Conservation (phyloP, 1,139 yeast species). For the Martiniozyma asiatica region DNA sequence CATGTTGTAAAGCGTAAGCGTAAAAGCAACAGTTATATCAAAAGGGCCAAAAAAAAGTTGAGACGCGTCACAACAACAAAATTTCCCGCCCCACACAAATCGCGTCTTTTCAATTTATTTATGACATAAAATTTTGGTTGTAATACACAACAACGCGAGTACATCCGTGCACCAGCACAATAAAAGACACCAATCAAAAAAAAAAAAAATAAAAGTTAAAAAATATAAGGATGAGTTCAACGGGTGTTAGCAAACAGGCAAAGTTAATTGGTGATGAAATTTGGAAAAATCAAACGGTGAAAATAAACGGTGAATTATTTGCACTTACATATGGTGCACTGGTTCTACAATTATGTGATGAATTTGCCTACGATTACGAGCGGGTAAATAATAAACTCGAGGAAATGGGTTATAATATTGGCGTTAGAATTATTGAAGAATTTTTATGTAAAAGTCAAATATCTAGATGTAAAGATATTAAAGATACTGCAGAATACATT, state of each 20-base stretch:
- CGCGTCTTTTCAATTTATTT: too few relatives aligned
- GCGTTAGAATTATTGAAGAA: constrained; percentile 83
- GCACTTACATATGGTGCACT: constrained; percentile 90
- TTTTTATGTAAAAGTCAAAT: constrained; percentile 79
- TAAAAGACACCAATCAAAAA: too few relatives aligned
- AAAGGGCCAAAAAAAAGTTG: too few relatives aligned
- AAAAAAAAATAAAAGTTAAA: too few relatives aligned
- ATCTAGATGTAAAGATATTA: constrained; percentile 67
- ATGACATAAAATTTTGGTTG: too few relatives aligned
- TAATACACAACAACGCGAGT: too few relatives aligned
- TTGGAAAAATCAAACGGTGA: constrained; percentile 84
- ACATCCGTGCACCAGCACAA: too few relatives aligned
- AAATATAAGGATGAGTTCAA: too few relatives aligned
- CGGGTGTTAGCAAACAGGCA: constrained; percentile 5
- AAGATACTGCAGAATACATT: constrained; percentile 80
- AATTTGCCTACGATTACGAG: constrained; percentile 59
- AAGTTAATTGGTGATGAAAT: constrained; percentile 62
- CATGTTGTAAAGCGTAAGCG: too few relatives aligned
- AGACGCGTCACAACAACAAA: too few relatives aligned
- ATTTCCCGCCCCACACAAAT: too few relatives aligned
- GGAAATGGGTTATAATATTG: constrained; percentile 93
- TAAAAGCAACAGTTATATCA: too few relatives aligned
- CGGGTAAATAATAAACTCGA: constrained; percentile 78
- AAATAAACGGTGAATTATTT: constrained; percentile 84
- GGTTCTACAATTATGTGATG: constrained; percentile 87